These are phyloP conservation scores for Ophiostoma novo-ulmi DNA, from an alignment of 2,329 filamentous ascomycete species.

Conservation along the genomic window DNA sequence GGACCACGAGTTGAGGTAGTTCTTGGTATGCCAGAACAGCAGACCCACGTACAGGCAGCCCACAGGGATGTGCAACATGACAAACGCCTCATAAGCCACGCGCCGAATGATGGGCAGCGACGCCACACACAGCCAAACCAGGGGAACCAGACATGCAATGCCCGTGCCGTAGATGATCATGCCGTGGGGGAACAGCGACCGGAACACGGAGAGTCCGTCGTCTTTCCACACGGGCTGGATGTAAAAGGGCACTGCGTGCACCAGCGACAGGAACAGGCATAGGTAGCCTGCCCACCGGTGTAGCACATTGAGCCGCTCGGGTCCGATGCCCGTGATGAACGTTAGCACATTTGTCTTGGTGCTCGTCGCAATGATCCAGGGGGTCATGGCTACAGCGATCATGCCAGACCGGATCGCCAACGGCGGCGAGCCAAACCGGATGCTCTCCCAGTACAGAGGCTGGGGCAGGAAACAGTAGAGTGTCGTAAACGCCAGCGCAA, in stretches of 20 bases:
- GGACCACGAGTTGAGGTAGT: conserved; percentile 83
- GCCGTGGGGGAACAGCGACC: conserved; percentile 62
- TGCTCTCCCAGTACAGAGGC: conserved; percentile 84
- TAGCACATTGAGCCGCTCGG: conserved; percentile 85
- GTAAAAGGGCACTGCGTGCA: conserved; percentile 87
- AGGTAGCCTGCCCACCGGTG: conserved; percentile 90
- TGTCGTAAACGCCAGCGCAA: conserved; percentile 66
- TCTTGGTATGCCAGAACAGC: conserved; percentile 94
- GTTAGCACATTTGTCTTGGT: conserved; percentile 88
- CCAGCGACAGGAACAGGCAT: conserved; percentile 72
- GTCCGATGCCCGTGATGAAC: conserved; percentile 80
- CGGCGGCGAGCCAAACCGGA: conserved; percentile 80
- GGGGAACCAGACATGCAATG: conserved; percentile 71
- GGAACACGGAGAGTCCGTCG: conserved; percentile 64
- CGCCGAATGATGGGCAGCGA: conserved; percentile 75
- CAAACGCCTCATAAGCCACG: conserved; percentile 79
- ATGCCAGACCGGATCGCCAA: conserved; percentile 83
- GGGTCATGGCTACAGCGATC: conserved; percentile 85
- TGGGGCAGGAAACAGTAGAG: conserved; percentile 83
- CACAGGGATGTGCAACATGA: conserved; percentile 74
- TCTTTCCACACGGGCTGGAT: conserved; percentile 82
- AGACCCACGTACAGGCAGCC: conserved; percentile 75
- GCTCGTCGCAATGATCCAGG: conserved; percentile 84
- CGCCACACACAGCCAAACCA: conserved; percentile 76
- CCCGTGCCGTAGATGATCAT: conserved; percentile 77